Evolutionary conservation across 805 yeast genomes (phyloP).

Genomic region (Pichia pseudocactophila): DNA sequence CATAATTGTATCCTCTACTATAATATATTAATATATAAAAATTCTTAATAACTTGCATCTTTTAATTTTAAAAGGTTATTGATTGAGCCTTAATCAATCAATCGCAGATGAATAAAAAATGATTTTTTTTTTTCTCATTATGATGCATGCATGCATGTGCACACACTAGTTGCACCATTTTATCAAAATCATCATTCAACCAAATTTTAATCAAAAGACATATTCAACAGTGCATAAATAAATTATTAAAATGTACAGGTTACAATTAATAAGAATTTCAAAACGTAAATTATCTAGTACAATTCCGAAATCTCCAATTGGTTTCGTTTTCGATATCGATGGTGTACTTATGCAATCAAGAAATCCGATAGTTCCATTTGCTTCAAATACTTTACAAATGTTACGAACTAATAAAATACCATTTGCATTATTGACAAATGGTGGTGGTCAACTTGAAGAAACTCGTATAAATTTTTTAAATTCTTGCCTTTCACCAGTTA

Average conservation of each 20-base stretch:
- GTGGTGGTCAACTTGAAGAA: conserved; percentile 72
- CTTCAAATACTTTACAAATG: conserved; percentile 41
- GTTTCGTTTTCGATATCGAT: conserved; percentile 49
- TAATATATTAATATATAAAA: no score
- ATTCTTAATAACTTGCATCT: no score
- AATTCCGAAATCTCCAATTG: conserved; percentile 13
- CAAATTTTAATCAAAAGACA: no score
- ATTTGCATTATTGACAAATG: conserved; percentile 76
- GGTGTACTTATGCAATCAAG: conserved; percentile 79
- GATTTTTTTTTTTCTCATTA: no score
- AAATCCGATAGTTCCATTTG: conserved; percentile 50
- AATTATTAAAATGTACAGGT: background rate
- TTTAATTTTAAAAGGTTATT: no score
- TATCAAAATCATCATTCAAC: no score
- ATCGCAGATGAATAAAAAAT: no score
- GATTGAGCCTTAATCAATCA: no score
- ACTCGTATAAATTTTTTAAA: conserved; percentile 50
- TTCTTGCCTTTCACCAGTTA: conserved; percentile 1
- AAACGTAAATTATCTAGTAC: background rate
- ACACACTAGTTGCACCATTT: no score
- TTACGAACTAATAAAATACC: conserved; percentile 54
- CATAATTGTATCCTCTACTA: no score
- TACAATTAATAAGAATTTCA: background rate
- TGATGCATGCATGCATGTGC: no score
- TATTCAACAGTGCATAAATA: no score